Base-by-base conservation (phyloP, 2,329 filamentous ascomycete species). In the Aspergillaceae sp. region DNA sequence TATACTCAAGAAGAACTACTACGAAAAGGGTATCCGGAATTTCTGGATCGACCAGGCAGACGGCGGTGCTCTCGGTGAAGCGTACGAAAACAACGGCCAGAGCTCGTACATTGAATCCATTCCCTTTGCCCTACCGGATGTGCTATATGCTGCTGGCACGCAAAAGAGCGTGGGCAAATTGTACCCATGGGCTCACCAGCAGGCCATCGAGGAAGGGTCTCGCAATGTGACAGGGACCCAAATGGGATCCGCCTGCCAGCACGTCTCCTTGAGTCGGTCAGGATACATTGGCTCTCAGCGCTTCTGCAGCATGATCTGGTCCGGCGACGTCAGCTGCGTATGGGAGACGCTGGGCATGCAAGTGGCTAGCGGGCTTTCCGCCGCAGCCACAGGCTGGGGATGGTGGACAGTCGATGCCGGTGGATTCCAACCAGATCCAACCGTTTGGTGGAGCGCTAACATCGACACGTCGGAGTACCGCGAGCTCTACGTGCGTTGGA, bases 11-110 rank as follows among this genome's bases (percentile, higher is more conserved):
- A 49, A 70, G 35, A 79, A 83, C 55, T 84, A 84, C 61, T 76
- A 74, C 50, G 61, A 71, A 40, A 75, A 76, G 43, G 81, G 81
- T 0, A 77, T 84, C 56, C 73, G 74, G 43, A 64, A 76, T 2
- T 84, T 83, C 59, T 84, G 81, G 80, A 72, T 83, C 0, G 81
- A 84, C 52, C 80, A 84, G 56, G 81, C 80, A 0, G 80, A 84
- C 30, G 66, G 65, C 7, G 66, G 66, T 1, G 56, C 63, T 3
- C 53, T 66, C 52, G 56, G 64, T 47, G 45, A 58, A 38, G 55
- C 55, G 1, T 68, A 65, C 45, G 61, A 68, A 43, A 68, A 67
- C 40, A 67, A 68, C 35, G 63, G 59, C 74, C 79, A 2, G 77
- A 83, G 59, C 80, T 79, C 46, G 36, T 59, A 59, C 29, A 51